A percentile compares a stretch with the other conserved stretches of the same genome.
phyloP scores from a whole-genome alignment of 2,329 filamentous ascomycete species.

The Pestalotiopsis sp. region DNA sequence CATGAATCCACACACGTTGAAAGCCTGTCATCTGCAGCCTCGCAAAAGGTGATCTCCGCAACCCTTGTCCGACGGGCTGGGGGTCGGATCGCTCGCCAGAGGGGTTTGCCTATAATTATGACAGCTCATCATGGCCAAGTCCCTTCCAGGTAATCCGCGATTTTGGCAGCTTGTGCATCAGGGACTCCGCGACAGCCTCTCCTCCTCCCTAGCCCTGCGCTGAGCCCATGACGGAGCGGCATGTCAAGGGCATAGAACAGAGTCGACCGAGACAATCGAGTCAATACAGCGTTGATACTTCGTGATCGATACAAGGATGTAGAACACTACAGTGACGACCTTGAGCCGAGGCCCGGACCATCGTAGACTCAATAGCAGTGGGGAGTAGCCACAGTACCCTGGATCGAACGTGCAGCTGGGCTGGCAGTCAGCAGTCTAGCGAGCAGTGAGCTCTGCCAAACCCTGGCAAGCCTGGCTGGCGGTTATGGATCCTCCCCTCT shows the following conservation, averaged over 20 bases:
- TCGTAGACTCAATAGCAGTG: neutral
- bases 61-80: slow-evolving; percentile 5
- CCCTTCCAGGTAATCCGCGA: neutral
- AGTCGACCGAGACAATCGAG: neutral
- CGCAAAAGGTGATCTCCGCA: slow-evolving; percentile 8
- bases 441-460: neutral
- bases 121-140: slow-evolving; percentile 3
- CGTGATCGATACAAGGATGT: neutral
- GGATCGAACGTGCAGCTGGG: neutral
- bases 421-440: neutral
- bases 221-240: neutral
- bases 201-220: neutral
- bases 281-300: neutral
- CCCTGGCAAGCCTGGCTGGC: neutral
- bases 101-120: slow-evolving; percentile 15
- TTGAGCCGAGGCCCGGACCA: neutral
- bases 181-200: neutral
- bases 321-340: neutral
- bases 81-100: slow-evolving; percentile 6
- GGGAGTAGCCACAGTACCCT: neutral
- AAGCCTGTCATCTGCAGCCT: slow-evolving; percentile 9
- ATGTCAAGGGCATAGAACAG: neutral
- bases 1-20: neutral
- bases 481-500: neutral
- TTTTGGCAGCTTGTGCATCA: neutral